Conservation (phyloP, 2,329 filamentous ascomycete genomes). For the Neoarthrinium moseri region DNA sequence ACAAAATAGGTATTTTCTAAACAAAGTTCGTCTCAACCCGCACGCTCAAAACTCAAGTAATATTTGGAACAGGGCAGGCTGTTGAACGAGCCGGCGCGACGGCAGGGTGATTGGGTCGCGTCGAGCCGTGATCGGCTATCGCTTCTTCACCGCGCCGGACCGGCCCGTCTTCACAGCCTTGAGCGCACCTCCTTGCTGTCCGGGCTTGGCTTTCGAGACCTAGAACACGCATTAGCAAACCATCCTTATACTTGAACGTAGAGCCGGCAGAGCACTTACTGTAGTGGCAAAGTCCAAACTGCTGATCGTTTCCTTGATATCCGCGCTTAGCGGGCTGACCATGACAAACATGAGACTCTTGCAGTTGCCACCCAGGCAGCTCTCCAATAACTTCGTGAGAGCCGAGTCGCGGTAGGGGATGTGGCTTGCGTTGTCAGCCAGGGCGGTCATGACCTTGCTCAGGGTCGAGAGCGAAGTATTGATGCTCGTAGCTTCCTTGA, state of each 20-base stretch:
- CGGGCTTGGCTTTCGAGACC: conserved; percentile 14
- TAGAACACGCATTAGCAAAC: neutral
- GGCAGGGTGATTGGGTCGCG: neutral
- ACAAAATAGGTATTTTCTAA: conserved; percentile 8
- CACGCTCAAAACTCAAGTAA: conserved; percentile 5
- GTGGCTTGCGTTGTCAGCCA: conserved; percentile 12
- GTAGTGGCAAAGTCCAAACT: conserved; percentile 15
- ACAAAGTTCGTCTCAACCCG: neutral
- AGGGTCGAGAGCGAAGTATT: conserved; percentile 20
- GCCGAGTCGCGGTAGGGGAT: conserved; percentile 14
- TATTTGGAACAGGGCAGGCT: neutral
- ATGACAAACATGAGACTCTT: conserved; percentile 28
- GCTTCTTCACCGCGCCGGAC: conserved; percentile 1
- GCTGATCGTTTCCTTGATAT: conserved; percentile 14
- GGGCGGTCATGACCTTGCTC: conserved; percentile 13
- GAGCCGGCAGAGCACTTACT: conserved; percentile 1
- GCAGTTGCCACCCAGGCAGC: conserved; percentile 18
- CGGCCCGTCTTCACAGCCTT: conserved; percentile 12
- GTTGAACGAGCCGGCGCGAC: neutral
- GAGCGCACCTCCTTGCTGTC: conserved; percentile 9
- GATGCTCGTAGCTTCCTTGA: conserved; percentile 20
- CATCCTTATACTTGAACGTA: neutral
- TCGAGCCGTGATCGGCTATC: conserved; percentile 1
- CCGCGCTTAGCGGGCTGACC: conserved; percentile 20
- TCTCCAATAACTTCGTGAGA: conserved; percentile 21